Base-by-base conservation (phyloP, 306 rosid genomes). In the Fragaria ananassa region DNA sequence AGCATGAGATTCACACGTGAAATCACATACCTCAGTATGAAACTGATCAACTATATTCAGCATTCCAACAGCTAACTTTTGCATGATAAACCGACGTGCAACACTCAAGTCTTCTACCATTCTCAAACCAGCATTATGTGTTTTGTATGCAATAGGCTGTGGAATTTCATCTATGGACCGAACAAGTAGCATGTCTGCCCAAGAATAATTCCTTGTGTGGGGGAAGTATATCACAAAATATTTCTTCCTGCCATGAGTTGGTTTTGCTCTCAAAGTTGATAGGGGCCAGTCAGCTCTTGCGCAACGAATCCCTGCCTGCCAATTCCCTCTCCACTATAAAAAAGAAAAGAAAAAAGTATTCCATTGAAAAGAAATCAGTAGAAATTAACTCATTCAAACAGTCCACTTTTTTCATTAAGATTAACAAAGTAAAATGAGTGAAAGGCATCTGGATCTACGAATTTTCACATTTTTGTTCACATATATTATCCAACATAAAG, bases 231-330 rank as follows among this genome's bases (percentile, higher is more conserved):
- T 82, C 72, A 96, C 97, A 82, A 87, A 87, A 85, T 92, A 96
- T 75, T 96, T 87, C 88, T 96, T 96, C 85, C 98, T 85, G 76
- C 80, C 96, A 79, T 96, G 99, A 23, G 97, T 92, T 9, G 99
- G 99, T 75, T 96, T 96, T 79, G 99, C 99, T 89, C 76, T 96
- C 86, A 96, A 82, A 82, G 97, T 90, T 44, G 98, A 87, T 79
- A 96, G 85, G 0, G 99, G 99, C 96, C 97, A 92, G 83, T 96
- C 99, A 68, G 96, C 98, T 85, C 93, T 88, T 29, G 92, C 88
- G 75, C 99, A 96, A 84, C 97, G 87, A 79, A 96, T 91, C 78
- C 99, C 98, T 64, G 97, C 93, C 86, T 91, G 92, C 99, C 99
- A 92, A 86, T 89, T 96, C 75, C 99, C 99, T 81, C 99, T 89